Percentiles rank a stretch among this genome's conserved stretches.
Evolutionary conservation across 2,329 filamentous ascomycete species (phyloP).

Genomic region (Trichoderma gracile): DNA sequence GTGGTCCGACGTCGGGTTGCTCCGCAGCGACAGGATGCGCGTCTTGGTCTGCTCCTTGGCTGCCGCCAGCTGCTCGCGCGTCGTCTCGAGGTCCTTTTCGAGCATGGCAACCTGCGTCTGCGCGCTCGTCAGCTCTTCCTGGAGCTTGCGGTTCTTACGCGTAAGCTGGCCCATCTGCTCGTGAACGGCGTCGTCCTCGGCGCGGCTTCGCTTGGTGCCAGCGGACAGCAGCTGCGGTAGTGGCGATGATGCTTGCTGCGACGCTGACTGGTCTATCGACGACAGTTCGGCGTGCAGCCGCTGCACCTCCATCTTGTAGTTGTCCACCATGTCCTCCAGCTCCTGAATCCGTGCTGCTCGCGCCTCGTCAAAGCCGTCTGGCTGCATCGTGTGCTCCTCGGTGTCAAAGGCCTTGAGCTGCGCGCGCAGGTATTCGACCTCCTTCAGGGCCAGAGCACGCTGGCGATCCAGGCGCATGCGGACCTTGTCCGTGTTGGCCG

Average conservation of each 20-base stretch:
- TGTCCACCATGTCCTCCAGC: conserved; percentile 81
- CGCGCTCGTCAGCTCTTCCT: conserved; percentile 70
- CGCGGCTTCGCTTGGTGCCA: conserved; percentile 65
- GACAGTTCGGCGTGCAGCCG: conserved; percentile 73
- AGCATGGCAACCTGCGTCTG: conserved; percentile 71
- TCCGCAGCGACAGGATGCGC: conserved; percentile 79
- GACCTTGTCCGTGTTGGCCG: conserved; percentile 23
- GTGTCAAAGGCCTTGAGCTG: conserved; percentile 86
- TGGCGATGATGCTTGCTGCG: conserved; percentile 24
- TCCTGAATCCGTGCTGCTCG: conserved; percentile 75
- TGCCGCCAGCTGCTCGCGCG: conserved; percentile 69
- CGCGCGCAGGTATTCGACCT: conserved; percentile 89
- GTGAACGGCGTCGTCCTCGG: conserved; percentile 61
- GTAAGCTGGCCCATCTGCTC: conserved; percentile 78
- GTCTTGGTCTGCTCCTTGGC: conserved; percentile 69
- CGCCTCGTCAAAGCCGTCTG: conserved; percentile 73
- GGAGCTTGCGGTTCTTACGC: conserved; percentile 84
- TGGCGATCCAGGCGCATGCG: conserved; percentile 81
- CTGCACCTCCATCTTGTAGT: conserved; percentile 81
- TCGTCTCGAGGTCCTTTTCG: conserved; percentile 72
- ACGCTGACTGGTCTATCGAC: conserved; percentile 54
- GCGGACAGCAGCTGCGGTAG: conserved; percentile 27
- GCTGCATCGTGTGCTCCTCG: conserved; percentile 84
- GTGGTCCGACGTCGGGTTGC: conserved; percentile 86
- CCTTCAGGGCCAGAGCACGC: conserved; percentile 80